Conservation (phyloP, 1,284 basidiomycete species). For the Spongispora temasekensis region DNA sequence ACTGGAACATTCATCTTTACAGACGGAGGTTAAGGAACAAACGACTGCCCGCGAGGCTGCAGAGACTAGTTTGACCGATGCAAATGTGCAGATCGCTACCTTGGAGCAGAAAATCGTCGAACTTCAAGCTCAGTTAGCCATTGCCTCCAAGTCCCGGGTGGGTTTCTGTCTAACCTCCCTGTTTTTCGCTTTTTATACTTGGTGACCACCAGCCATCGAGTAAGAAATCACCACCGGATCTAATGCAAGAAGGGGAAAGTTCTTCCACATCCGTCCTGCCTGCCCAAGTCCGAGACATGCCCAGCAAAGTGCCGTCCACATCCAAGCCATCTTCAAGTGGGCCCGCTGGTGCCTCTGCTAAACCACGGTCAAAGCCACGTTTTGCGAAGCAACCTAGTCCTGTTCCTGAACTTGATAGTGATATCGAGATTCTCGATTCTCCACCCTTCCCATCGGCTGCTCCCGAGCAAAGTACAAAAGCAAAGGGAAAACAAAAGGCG, state of each 20-base stretch:
- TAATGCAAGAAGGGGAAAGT: constrained; percentile 9
- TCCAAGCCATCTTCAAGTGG: constrained; percentile 20
- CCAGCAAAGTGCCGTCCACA: constrained; percentile 13
- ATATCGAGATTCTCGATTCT: constrained; percentile 30
- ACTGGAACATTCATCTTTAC: constrained; percentile 16
- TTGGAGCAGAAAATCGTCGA: constrained; percentile 44
- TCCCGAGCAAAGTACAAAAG: constrained; percentile 21
- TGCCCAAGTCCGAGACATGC: constrained; percentile 15
- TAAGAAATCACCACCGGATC: constrained; percentile 16
- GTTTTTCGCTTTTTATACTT: background rate
- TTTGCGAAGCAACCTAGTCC: constrained; percentile 15
- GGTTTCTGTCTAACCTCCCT: background rate
- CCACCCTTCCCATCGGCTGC: constrained; percentile 5
- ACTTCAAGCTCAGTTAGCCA: constrained; percentile 44
- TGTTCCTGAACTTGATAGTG: constrained; percentile 28
- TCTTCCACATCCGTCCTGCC: constrained; percentile 7
- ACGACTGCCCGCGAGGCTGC: constrained; percentile 32
- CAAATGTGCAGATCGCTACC: constrained; percentile 35
- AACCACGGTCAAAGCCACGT: constrained; percentile 23
- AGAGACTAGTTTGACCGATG: constrained; percentile 34
- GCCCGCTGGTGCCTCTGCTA: constrained; percentile 18
- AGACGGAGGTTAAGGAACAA: constrained; percentile 39
- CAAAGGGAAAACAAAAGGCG: constrained; percentile 32
- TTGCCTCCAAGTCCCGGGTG: constrained; percentile 29
- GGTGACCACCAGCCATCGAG: constrained; percentile 14